A percentile compares a stretch with the other conserved stretches of the same genome.
Evolutionary conservation across 1,284 basidiomycete species (phyloP).

Genomic region (Pseudozyma sp.): DNA sequence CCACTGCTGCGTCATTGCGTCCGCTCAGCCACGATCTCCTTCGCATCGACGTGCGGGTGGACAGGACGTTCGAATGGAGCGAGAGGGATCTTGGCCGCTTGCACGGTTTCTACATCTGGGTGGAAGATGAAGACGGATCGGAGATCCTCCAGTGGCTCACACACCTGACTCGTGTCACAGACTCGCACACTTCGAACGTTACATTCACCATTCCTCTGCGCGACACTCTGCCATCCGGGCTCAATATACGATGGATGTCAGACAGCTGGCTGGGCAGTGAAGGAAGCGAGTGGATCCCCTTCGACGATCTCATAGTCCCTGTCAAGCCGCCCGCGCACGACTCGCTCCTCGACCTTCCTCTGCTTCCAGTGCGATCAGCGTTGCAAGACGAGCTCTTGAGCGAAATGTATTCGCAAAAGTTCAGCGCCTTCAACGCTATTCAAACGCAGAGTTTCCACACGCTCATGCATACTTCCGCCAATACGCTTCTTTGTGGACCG

Average conservation of each 20-base stretch:
- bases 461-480: slow-evolving; percentile 77
- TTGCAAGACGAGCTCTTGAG: slow-evolving; percentile 34
- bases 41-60: slow-evolving; percentile 78
- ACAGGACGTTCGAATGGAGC: slow-evolving; percentile 86
- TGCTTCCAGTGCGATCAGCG: slow-evolving; percentile 76
- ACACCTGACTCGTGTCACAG: slow-evolving; percentile 35
- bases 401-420: slow-evolving; percentile 67
- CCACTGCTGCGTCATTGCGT: slow-evolving; percentile 79
- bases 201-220: slow-evolving; percentile 71
- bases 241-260: slow-evolving; percentile 79
- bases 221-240: slow-evolving; percentile 28
- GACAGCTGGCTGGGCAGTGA: slow-evolving; percentile 96
- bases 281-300: slow-evolving; percentile 76
- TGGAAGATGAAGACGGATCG: slow-evolving; percentile 84
- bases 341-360: slow-evolving; percentile 82
- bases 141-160: slow-evolving; percentile 83
- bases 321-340: slow-evolving; percentile 76
- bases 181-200: slow-evolving; percentile 71
- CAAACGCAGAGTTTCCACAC: slow-evolving; percentile 93
- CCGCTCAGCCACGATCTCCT: slow-evolving; percentile 82
- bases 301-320: slow-evolving; percentile 84
- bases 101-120: slow-evolving; percentile 96
- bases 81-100: slow-evolving; percentile 78
- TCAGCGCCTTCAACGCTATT: slow-evolving; percentile 80
- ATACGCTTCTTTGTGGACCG: slow-evolving; percentile 85